phyloP scores from a whole-genome alignment of 345 rosid genomes.

The Diplotaxis tenuifolia region DNA sequence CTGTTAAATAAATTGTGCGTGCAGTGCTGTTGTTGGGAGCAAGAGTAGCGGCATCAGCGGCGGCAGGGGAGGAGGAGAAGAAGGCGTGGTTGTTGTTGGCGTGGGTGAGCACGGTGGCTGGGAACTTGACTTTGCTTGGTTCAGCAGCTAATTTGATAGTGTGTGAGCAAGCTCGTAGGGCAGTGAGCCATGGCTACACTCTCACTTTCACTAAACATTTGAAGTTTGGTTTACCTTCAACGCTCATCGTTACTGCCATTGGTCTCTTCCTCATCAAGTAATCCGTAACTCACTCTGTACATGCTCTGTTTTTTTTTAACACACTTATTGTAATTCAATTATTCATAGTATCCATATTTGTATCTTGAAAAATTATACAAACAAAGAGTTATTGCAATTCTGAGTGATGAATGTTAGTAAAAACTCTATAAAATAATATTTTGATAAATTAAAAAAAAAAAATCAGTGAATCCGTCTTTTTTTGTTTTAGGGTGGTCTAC shows the following conservation, averaged over 20 bases:
- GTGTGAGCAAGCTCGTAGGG: conserved; percentile 77
- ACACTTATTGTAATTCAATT: not conserved
- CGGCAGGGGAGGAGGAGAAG: conserved; percentile 52
- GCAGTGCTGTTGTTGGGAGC: conserved; percentile 76
- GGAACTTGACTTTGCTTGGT: conserved; percentile 77
- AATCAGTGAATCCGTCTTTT: no score
- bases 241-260: conserved; percentile 59
- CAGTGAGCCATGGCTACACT: conserved; percentile 49
- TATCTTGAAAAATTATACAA: no score
- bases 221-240: conserved; percentile 76
- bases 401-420: no score
- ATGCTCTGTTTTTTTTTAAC: not conserved
- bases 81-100: conserved; percentile 83
- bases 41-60: conserved; percentile 70
- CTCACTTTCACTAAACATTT: conserved; percentile 70
- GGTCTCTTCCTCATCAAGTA: conserved; percentile 59
- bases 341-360: no score
- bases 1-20: not conserved
- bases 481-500: no score
- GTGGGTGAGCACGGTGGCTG: conserved; percentile 87
- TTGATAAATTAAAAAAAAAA: no score
- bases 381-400: no score
- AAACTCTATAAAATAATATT: no score
- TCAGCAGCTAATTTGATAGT: conserved; percentile 71
- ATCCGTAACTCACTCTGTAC: conserved; percentile 44